These are phyloP conservation scores for Alternaria metachromatica DNA, from an alignment of 2,329 filamentous ascomycete species.

Conservation along the genomic window DNA sequence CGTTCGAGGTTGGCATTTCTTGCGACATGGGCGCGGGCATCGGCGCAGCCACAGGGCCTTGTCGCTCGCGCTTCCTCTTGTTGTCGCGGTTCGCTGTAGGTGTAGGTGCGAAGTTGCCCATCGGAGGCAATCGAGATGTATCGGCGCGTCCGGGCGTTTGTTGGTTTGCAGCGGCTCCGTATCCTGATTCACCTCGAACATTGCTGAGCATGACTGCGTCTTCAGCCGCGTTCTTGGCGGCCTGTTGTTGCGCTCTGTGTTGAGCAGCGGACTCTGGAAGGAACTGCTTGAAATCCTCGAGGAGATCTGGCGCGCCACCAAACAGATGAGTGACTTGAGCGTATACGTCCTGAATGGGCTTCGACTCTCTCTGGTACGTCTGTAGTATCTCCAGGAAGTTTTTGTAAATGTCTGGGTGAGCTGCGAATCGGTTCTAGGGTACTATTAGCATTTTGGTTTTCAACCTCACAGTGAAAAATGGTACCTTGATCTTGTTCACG, in stretches of 20 bases:
- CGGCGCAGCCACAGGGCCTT: slow-evolving; percentile 53
- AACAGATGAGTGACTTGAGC: slow-evolving; percentile 95
- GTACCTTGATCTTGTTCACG: slow-evolving; percentile 98
- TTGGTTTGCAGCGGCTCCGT: slow-evolving; percentile 52
- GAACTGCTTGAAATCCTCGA: slow-evolving; percentile 99
- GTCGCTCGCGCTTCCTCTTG: slow-evolving; percentile 79
- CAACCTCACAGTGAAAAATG: slow-evolving; percentile 30
- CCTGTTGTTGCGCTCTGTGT: slow-evolving; percentile 61
- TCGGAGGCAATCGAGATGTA: slow-evolving; percentile 73
- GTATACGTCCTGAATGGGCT: slow-evolving; percentile 98
- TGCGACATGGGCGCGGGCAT: slow-evolving; percentile 42
- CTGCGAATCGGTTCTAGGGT: slow-evolving; percentile 87
- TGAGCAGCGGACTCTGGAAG: slow-evolving; percentile 85
- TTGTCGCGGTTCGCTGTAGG: slow-evolving; percentile 85
- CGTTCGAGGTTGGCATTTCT: slow-evolving; percentile 43
- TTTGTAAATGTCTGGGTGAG: slow-evolving; percentile 98
- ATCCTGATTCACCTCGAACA: slow-evolving; percentile 61
- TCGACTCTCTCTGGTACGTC: slow-evolving; percentile 97
- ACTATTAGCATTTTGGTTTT: slow-evolving; percentile 15
- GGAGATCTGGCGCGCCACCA: slow-evolving; percentile 87
- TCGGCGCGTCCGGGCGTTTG: slow-evolving; percentile 57
- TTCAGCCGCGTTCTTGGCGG: slow-evolving; percentile 69
- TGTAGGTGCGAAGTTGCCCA: slow-evolving; percentile 90
- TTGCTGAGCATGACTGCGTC: slow-evolving; percentile 72
- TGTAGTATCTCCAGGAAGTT: slow-evolving; percentile 98